A percentile compares a stretch with the other conserved stretches of the same genome.
Evolutionary conservation across 495 filamentous ascomycete genomes (phyloP).

Genomic region (Cairneyella variabilis): DNA sequence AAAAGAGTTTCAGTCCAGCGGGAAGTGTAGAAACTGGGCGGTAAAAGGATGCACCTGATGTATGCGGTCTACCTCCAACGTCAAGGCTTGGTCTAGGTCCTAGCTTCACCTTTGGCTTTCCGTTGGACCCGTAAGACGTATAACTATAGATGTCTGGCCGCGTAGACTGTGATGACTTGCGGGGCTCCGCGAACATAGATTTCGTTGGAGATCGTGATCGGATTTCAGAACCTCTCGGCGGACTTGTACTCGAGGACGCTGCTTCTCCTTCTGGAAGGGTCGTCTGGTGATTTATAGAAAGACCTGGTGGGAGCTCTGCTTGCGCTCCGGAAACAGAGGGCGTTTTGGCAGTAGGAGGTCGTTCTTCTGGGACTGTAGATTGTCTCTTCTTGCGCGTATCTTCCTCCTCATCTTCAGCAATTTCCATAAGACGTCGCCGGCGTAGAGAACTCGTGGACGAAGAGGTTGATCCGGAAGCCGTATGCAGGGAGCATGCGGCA

Average conservation of each 20-base stretch:
- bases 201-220: conserved; percentile 17
- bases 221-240: neutral
- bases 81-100: conserved; percentile 80
- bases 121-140: conserved; percentile 47
- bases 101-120: conserved; percentile 73
- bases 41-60: conserved; percentile 48
- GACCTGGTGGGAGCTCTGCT: conserved; percentile 8
- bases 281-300: neutral
- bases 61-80: conserved; percentile 58
- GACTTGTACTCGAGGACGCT: neutral
- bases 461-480: conserved; percentile 79
- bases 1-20: conserved; percentile 46
- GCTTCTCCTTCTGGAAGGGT: conserved; percentile 18
- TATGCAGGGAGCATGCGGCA: conserved; percentile 84
- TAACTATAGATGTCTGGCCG: conserved; percentile 62
- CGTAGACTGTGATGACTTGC: conserved; percentile 51
- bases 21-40: conserved; percentile 71
- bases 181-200: conserved; percentile 20
- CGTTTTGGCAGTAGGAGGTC: conserved; percentile 24
- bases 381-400: conserved; percentile 51
- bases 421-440: conserved; percentile 76
- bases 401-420: conserved; percentile 73
- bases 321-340: conserved; percentile 15
- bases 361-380: conserved; percentile 28
- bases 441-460: conserved; percentile 81